These are phyloP conservation scores for Alnus glutinosa DNA, from an alignment of 306 rosid species.

Conservation along the genomic window DNA sequence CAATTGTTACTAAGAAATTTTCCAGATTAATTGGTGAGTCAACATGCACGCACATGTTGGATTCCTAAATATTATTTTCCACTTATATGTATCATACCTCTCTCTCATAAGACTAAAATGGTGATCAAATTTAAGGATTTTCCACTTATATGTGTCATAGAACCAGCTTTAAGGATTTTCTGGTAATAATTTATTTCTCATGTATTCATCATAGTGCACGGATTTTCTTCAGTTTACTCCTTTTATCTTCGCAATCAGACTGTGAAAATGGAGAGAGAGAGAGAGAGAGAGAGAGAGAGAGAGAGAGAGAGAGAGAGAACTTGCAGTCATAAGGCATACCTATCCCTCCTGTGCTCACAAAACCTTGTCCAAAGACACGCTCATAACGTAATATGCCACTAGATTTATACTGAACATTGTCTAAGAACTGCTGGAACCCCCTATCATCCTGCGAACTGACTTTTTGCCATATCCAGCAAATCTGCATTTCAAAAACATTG, in stretches of 20 bases:
- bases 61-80: not conserved
- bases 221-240: not conserved
- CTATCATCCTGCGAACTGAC: constrained; percentile 52
- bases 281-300: not conserved
- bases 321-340: constrained; percentile 39
- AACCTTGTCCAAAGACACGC: constrained; percentile 60
- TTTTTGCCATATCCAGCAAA: constrained; percentile 86
- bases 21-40: not conserved
- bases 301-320: not conserved
- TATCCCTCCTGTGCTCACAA: constrained; percentile 73
- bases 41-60: not conserved
- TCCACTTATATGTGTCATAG: not conserved
- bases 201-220: not conserved
- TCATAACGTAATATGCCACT: constrained; percentile 57
- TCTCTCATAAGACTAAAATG: not conserved
- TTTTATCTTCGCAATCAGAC: not conserved
- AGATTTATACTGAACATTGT: constrained; percentile 54
- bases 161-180: not conserved
- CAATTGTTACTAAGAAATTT: not conserved
- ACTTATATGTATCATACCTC: constrained; percentile 4
- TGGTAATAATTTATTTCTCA: not conserved
- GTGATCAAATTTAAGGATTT: not conserved
- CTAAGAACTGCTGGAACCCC: constrained; percentile 63
- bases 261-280: not conserved
- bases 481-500: constrained; percentile 47